Conservation (phyloP, 2,329 filamentous ascomycete genomes). For the Alternaria dauci region DNA sequence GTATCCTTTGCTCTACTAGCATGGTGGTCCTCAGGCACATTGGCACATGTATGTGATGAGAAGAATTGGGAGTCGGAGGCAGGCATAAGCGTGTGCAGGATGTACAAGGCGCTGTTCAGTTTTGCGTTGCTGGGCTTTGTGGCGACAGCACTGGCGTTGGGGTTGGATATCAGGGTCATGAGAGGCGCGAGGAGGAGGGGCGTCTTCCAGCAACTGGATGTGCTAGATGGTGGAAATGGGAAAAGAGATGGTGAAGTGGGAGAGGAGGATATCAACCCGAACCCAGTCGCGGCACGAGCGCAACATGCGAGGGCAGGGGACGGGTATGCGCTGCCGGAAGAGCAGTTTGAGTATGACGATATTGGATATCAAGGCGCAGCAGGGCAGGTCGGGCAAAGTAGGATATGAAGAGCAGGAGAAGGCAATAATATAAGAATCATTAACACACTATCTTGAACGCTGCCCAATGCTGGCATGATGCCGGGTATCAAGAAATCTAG, state of each 20-base stretch:
- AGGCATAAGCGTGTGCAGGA: slow-evolving; percentile 64
- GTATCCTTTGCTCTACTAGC: slow-evolving; percentile 61
- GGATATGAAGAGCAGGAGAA: slow-evolving; percentile 12
- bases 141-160: slow-evolving; percentile 57
- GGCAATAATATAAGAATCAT: not conserved
- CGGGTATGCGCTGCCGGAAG: slow-evolving; percentile 54
- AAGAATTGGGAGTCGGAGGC: slow-evolving; percentile 63
- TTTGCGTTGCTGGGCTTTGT: slow-evolving; percentile 61
- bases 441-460: slow-evolving; percentile 26
- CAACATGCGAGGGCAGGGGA: slow-evolving; percentile 26
- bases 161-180: slow-evolving; percentile 61
- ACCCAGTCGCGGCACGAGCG: slow-evolving; percentile 23
- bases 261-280: slow-evolving; percentile 35
- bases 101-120: slow-evolving; percentile 68
- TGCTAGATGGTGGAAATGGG: slow-evolving; percentile 42
- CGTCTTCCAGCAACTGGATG: slow-evolving; percentile 59
- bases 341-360: slow-evolving; percentile 55
- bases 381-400: slow-evolving; percentile 23
- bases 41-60: slow-evolving; percentile 60
- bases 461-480: slow-evolving; percentile 37
- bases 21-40: slow-evolving; percentile 63
- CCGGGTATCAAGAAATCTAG: slow-evolving; percentile 47
- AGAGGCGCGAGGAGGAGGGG: slow-evolving; percentile 54
- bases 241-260: slow-evolving; percentile 23
- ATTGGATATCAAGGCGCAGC: slow-evolving; percentile 52